Evolutionary conservation across 257 asterid genomes (phyloP).

Genomic region (Capsicum rhomboideum): DNA sequence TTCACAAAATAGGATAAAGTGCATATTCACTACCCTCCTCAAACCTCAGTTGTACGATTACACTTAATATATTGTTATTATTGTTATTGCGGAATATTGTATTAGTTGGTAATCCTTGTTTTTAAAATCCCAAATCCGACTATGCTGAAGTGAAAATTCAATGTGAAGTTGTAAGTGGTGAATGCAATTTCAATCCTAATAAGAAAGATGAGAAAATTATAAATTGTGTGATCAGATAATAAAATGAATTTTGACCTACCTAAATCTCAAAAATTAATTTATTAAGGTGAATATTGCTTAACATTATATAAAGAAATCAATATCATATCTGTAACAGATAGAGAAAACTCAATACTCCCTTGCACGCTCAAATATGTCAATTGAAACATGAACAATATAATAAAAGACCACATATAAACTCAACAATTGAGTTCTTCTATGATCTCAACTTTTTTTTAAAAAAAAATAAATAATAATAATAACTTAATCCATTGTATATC

Average conservation of each 20-base stretch:
- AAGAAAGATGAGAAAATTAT: not conserved
- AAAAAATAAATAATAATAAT: no score
- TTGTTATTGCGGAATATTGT: not conserved
- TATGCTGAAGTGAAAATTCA: not conserved
- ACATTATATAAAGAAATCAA: no score
- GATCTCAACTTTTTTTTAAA: not conserved
- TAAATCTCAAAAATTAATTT: not conserved
- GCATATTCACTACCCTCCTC: rapidly evolving
- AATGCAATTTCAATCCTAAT: not conserved
- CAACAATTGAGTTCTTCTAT: not conserved
- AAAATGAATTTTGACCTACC: not conserved
- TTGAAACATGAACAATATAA: not conserved
- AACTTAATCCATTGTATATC: not conserved
- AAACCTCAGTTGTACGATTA: no score
- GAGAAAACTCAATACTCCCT: not conserved
- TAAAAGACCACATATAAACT: not conserved
- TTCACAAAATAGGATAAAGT: not conserved
- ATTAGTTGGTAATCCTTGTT: not conserved
- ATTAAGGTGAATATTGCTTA: no score
- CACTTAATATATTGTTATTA: not conserved
- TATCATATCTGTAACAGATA: not conserved
- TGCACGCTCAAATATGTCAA: not conserved
- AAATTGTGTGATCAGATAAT: not conserved
- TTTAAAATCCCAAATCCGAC: not conserved
- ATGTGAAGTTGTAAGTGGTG: not conserved